phyloP scores from a whole-genome alignment of 192 early-diverging fungal species.

The Gryganskiella cystojenkinii region DNA sequence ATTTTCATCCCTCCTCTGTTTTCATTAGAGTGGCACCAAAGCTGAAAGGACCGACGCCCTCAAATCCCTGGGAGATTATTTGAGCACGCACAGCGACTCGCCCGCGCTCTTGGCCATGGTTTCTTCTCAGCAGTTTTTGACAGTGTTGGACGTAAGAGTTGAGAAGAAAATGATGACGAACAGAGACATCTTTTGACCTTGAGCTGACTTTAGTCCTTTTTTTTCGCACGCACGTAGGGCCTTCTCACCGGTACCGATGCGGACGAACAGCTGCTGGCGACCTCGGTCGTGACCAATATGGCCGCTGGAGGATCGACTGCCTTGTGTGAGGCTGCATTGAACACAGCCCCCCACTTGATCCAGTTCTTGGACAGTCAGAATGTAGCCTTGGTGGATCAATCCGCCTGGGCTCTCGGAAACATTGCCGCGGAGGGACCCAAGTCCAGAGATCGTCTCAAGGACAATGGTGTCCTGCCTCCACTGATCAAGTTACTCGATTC shows the following conservation, averaged over 20 bases:
- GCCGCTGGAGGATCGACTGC: conserved; percentile 58
- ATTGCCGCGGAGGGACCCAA: conserved; percentile 88
- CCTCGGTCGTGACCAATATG: conserved; percentile 74
- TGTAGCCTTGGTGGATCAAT: conserved; percentile 82
- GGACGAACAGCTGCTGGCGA: conserved; percentile 64
- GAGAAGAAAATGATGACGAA: conserved; percentile 1
- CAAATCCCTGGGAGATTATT: conserved; percentile 54
- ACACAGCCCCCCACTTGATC: conserved; percentile 61
- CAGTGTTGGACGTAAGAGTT: conserved; percentile 43
- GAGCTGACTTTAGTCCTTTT: background rate
- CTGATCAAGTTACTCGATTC: conserved; percentile 78
- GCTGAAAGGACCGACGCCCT: conserved; percentile 49
- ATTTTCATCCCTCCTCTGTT: background rate
- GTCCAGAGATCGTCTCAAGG: conserved; percentile 79
- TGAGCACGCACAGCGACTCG: conserved; percentile 57
- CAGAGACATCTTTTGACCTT: background rate
- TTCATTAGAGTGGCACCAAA: conserved; percentile 46
- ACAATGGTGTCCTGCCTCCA: conserved; percentile 78
- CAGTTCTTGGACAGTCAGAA: conserved; percentile 57
- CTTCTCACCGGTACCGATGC: conserved; percentile 57
- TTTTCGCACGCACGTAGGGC: conserved; percentile 16
- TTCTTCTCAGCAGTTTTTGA: conserved; percentile 49
- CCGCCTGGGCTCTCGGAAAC: conserved; percentile 94
- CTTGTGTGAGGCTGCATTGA: conserved; percentile 57
- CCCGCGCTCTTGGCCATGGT: conserved; percentile 58